These are phyloP conservation scores for Fusarium mundagurra DNA, from an alignment of 2,329 filamentous ascomycete genomes.

Conservation along the genomic window DNA sequence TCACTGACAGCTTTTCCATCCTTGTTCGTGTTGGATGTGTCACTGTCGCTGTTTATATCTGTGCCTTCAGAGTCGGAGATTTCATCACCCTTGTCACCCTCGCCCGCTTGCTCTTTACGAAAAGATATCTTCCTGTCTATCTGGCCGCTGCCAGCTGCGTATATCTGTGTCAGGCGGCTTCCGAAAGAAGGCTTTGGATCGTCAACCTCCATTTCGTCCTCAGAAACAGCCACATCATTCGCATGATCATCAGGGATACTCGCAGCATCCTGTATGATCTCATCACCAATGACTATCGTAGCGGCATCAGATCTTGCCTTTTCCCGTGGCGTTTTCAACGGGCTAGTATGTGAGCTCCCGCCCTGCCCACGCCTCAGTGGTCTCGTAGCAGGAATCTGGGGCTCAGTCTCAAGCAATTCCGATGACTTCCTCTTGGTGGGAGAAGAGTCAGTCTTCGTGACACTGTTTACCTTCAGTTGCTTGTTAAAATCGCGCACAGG, in stretches of 20 bases:
- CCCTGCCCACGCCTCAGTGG: slow-evolving; percentile 12
- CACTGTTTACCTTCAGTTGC: slow-evolving; percentile 42
- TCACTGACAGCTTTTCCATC: background rate
- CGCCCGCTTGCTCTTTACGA: slow-evolving; percentile 25
- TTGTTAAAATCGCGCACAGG: slow-evolving; percentile 50
- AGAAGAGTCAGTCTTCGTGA: background rate
- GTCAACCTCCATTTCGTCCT: slow-evolving; percentile 1
- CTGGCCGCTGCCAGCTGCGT: slow-evolving; percentile 18
- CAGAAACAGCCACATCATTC: background rate
- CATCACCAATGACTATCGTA: slow-evolving; percentile 37
- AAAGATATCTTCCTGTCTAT: background rate
- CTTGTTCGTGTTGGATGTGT: background rate
- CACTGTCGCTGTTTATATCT: background rate
- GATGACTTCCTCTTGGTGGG: background rate
- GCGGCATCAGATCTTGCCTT: slow-evolving; percentile 14
- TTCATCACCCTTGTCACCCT: slow-evolving; percentile 3
- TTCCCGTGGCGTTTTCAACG: slow-evolving; percentile 1
- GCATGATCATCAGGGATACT: background rate
- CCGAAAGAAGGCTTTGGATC: slow-evolving; percentile 33
- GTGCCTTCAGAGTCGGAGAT: background rate
- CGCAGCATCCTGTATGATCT: slow-evolving; percentile 7
- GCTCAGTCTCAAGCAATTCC: slow-evolving; percentile 8
- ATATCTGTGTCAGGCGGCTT: slow-evolving; percentile 31
- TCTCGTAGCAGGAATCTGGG: slow-evolving; percentile 30
- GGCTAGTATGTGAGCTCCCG: background rate